phyloP scores from a whole-genome alignment of 352 stramenopile species.

The Phytophthora syringae region DNA sequence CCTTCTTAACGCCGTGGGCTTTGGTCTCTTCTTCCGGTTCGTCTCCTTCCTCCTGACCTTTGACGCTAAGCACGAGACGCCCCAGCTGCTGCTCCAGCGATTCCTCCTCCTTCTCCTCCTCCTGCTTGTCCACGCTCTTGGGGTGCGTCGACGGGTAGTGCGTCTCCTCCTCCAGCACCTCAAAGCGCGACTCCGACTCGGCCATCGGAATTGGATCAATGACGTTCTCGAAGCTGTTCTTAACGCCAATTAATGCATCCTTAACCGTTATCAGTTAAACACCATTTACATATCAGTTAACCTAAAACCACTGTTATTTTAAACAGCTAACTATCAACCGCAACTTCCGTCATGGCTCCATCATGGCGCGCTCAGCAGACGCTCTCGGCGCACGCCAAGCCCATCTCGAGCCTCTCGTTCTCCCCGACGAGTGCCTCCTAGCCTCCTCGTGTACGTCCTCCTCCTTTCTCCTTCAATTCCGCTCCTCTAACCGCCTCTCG shows the following conservation, averaged over 20 bases:
- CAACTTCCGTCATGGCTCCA: neutral
- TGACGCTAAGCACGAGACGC: constrained; percentile 51
- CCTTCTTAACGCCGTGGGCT: constrained; percentile 63
- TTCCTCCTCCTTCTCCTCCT: constrained; percentile 45
- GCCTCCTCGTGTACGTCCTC: constrained; percentile 65
- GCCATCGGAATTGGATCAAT: constrained; percentile 16
- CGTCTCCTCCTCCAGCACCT: constrained; percentile 88
- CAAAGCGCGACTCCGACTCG: constrained; percentile 62
- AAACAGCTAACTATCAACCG: no score
- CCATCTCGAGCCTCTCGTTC: constrained; percentile 84
- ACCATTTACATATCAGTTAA: no score
- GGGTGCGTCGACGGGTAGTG: constrained; percentile 62
- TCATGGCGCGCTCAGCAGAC: constrained; percentile 30
- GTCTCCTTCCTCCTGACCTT: constrained; percentile 35
- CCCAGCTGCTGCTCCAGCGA: constrained; percentile 73
- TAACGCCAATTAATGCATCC: no score
- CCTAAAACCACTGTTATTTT: no score
- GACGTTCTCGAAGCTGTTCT: constrained; percentile 19
- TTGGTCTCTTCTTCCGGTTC: constrained; percentile 36
- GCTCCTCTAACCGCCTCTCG: neutral
- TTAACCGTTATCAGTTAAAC: no score
- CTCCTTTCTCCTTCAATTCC: neutral
- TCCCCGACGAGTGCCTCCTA: constrained; percentile 53
- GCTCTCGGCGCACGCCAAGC: constrained; percentile 58
- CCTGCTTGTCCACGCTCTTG: constrained; percentile 26